Evolutionary conservation across 805 yeast genomes (phyloP).

Genomic region (Cyberlindnera subsufficiens): DNA sequence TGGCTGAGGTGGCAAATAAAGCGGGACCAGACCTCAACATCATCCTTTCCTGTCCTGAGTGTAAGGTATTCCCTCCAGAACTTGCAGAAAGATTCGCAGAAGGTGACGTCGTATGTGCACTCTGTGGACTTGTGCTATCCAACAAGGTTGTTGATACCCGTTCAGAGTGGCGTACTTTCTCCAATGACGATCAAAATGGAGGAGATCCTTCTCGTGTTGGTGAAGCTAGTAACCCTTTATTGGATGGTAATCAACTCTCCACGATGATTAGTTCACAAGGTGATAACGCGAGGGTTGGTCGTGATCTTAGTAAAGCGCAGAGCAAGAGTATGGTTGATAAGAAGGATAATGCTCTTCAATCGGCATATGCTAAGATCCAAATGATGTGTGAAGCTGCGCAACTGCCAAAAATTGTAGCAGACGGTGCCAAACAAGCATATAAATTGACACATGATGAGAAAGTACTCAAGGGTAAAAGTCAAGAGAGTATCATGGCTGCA

Average conservation of each 20-base stretch:
- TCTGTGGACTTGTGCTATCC: slow-evolving; percentile 91
- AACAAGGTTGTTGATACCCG: slow-evolving; percentile 91
- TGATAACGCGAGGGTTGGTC: slow-evolving; percentile 71
- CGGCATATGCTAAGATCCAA: slow-evolving; percentile 86
- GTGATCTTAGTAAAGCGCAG: slow-evolving; percentile 89
- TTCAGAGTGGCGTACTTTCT: slow-evolving; percentile 98
- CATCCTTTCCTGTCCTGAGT: slow-evolving; percentile 90
- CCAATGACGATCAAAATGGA: slow-evolving; percentile 96
- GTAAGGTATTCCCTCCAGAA: slow-evolving; percentile 94
- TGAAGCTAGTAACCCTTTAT: slow-evolving; percentile 87
- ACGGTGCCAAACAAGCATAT: slow-evolving; percentile 95
- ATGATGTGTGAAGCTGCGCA: slow-evolving; percentile 97
- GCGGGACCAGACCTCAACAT: slow-evolving; percentile 82
- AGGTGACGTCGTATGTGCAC: slow-evolving; percentile 97
- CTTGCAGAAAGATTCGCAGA: slow-evolving; percentile 91
- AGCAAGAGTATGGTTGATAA: slow-evolving; percentile 78
- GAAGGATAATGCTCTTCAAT: slow-evolving; percentile 79
- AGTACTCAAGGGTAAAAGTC: slow-evolving; percentile 82
- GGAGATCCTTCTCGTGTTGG: slow-evolving; percentile 99
- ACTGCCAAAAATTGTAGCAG: slow-evolving; percentile 90
- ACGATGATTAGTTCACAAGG: slow-evolving; percentile 89
- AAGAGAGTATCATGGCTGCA: slow-evolving; percentile 94
- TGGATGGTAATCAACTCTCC: slow-evolving; percentile 87
- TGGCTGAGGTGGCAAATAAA: slow-evolving; percentile 15
- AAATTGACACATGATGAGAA: slow-evolving; percentile 86